Percentiles rank a stretch among this genome's conserved stretches.
Conservation (phyloP, 2,329 filamentous ascomycete species). For the Aspergillus fijiensis region DNA sequence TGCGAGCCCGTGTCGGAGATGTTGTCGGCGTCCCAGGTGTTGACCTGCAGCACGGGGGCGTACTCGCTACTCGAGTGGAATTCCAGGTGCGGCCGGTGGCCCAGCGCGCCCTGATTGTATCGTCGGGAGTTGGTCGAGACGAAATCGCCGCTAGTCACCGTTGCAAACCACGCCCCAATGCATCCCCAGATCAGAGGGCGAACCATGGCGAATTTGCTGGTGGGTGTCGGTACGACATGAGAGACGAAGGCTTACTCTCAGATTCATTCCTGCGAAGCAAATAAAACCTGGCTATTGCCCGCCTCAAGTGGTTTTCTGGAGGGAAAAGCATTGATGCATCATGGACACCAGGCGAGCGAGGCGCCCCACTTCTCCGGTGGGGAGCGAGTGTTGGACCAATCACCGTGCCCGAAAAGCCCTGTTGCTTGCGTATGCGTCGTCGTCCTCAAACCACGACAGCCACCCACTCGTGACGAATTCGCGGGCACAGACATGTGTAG, state of each 20-base stretch:
- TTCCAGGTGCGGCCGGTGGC: slow-evolving; percentile 11
- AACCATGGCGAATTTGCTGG: background rate
- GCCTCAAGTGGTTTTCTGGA: background rate
- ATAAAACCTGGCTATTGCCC: background rate
- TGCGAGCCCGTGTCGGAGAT: slow-evolving; percentile 10
- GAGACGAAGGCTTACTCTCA: background rate
- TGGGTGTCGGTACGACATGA: background rate
- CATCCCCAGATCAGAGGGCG: slow-evolving; percentile 1
- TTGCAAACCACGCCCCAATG: background rate
- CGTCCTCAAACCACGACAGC: background rate
- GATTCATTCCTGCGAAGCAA: background rate
- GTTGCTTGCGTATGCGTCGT: background rate
- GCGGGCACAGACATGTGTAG: background rate
- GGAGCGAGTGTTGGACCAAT: background rate
- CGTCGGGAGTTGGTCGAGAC: slow-evolving; percentile 1
- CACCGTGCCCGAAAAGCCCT: background rate
- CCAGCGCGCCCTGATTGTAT: slow-evolving; percentile 8
- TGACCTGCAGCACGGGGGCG: slow-evolving; percentile 9
- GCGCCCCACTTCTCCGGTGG: background rate
- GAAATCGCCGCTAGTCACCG: background rate
- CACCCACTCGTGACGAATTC: background rate
- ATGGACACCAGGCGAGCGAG: background rate
- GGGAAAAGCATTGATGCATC: background rate
- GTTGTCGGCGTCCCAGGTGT: slow-evolving; percentile 3
- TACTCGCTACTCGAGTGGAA: slow-evolving; percentile 11